Evolutionary conservation across 352 stramenopile species (phyloP).

Genomic region (Pythium volutum): DNA sequence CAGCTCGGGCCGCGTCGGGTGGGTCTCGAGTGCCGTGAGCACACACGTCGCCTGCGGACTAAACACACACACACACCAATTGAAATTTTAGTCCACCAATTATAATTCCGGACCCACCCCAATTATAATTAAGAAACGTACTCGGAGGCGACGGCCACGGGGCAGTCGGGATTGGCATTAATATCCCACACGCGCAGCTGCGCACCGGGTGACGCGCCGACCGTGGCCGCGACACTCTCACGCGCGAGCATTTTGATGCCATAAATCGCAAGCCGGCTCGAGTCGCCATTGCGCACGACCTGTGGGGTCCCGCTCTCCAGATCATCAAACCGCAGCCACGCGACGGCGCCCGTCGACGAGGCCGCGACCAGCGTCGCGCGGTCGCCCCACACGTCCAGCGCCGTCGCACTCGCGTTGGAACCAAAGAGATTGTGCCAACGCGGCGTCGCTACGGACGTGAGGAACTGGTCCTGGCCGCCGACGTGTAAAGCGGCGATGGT

Average conservation of each 20-base stretch:
- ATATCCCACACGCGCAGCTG: constrained; percentile 81
- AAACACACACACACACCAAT: constrained; percentile 5
- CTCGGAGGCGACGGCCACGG: constrained; percentile 49
- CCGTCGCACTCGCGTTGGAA: constrained; percentile 37
- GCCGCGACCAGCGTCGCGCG: constrained; percentile 50
- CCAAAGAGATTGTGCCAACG: constrained; percentile 63
- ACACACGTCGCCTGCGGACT: constrained; percentile 37
- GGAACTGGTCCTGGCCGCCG: constrained; percentile 14
- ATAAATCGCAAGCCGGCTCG: constrained; percentile 53
- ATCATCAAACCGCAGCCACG: constrained; percentile 69
- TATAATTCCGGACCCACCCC: too few species aligned
- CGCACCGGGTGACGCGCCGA: constrained; percentile 56
- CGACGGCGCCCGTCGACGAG: constrained; percentile 49
- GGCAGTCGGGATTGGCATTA: constrained; percentile 48
- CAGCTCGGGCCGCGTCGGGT: constrained; percentile 74
- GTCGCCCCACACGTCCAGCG: constrained; percentile 51
- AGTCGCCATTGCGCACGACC: constrained; percentile 36
- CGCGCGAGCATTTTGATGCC: constrained; percentile 70
- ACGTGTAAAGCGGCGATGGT: constrained; percentile 47
- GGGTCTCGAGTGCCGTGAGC: constrained; percentile 64
- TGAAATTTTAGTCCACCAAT: not conserved
- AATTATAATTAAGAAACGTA: constrained; percentile 29
- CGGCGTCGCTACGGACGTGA: constrained; percentile 31
- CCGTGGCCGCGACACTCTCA: constrained; percentile 64
- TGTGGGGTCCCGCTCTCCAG: constrained; percentile 1